These are phyloP conservation scores for Pilatotrama ljubarskyi DNA, from an alignment of 768 basidiomycete species.

Conservation along the genomic window DNA sequence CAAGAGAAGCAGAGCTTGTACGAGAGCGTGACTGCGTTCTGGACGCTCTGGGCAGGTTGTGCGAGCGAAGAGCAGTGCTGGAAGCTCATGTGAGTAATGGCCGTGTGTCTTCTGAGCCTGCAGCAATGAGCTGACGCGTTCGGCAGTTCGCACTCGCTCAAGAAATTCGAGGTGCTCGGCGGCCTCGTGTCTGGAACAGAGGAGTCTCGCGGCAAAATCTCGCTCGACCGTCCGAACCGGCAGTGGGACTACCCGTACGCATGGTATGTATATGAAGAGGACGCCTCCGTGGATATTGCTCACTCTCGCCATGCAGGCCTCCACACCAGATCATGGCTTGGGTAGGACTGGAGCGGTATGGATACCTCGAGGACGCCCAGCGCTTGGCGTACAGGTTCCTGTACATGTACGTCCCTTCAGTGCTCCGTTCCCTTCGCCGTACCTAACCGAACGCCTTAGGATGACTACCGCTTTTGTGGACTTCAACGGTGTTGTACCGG, in stretches of 20 bases:
- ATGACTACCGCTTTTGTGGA: conserved; percentile 95
- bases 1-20: conserved; percentile 90
- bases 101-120: neutral
- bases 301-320: conserved; percentile 52
- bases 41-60: conserved; percentile 97
- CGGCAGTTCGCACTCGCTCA: conserved; percentile 74
- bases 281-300: neutral
- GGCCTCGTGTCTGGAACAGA: conserved; percentile 97
- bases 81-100: conserved; percentile 78
- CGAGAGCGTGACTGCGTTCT: conserved; percentile 95
- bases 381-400: conserved; percentile 93
- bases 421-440: neutral
- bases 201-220: conserved; percentile 93
- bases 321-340: conserved; percentile 98
- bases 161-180: conserved; percentile 95
- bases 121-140: conserved; percentile 13
- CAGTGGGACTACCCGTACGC: conserved; percentile 99
- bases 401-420: conserved; percentile 72
- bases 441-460: conserved; percentile 41
- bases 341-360: conserved; percentile 96
- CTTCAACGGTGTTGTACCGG: conserved; percentile 97
- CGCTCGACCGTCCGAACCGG: conserved; percentile 93
- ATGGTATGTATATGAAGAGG: conserved; percentile 43
- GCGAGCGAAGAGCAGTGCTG: conserved; percentile 95
- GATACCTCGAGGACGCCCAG: conserved; percentile 91